Evolutionary conservation across 257 asterid species (phyloP), one percentile per base, ranked within the genome.

Genomic region (Primulina huaijiensis): DNA sequence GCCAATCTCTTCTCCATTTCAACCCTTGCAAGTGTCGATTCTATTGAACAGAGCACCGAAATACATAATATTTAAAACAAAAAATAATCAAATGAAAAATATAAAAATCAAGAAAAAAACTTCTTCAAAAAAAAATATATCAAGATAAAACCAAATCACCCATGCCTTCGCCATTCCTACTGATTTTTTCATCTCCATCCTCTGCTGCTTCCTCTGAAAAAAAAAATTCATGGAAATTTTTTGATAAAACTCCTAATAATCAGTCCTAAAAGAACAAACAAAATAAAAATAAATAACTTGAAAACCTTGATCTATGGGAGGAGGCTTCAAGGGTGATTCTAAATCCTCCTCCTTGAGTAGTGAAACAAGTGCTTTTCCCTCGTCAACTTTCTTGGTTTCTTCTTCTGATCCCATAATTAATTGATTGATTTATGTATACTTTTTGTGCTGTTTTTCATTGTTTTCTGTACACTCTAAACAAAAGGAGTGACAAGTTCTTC

Each of bases 1-100:
- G 91, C 87, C 76, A 84, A 70, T 71, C 73, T 87, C 67, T 84
- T 81, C 74, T 87, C 82, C 69, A 55, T 57, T 62, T 81, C 85
- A 31, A 81, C 77, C 66, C 68, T 50, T 79, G 84, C 89, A 62
- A 79, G 81, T 4, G 74, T 82, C 62, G 21, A 31, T 0, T 31
- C 34, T 31, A 31, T 31, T 31, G 0, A 31, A 31, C 6, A 31
- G 34, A 31, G 34, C 34, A 31, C 1, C 34, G 34, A 31, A 31
- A 31, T 31, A 31, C 4, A 31, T 3, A 31, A 31, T 31, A 27
- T 31, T 31, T 31, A 5, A 31, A 31, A 31, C 34, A 31, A 31
- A 31, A 31, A 5, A 30, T 27, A 27, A 1, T 27, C 29, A 27
- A 27, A 27, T 27, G 29, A 1, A 27, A 27, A 27, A 27, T 31